Evolutionary conservation across 2,329 filamentous ascomycete genomes (phyloP), one percentile per base, ranked within the genome.

Genomic region (Cryphonectria carpinicola): DNA sequence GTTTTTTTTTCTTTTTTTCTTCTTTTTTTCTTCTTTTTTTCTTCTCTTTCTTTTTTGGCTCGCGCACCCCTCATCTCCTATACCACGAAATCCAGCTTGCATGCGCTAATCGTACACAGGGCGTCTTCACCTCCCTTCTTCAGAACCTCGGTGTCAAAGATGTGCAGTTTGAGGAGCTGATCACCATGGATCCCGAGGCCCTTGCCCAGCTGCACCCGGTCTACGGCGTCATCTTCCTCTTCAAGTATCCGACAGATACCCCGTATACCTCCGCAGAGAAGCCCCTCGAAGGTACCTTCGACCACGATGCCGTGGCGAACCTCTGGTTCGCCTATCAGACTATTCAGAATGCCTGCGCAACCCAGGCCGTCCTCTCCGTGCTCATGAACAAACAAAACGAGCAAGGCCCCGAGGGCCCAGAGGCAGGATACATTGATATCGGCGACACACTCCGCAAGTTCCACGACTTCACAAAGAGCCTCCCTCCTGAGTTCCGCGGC

Each of bases 291-390:
- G 96, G 96, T 72, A 85, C 84, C 46, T 97, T 93, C 81, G 94
- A 98, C 83, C 85, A 89, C 75, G 86, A 85, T 22, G 93, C 94
- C 19, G 85, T 92, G 25, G 90, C 94, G 73, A 86, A 88, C 73
- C 87, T 97, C 76, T 99, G 97, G 87, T 99, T 99, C 82, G 96
- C 96, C 4, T 90, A 92, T 41, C 96, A 99, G 84, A 98, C 95
- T 4, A 99, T 99, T 80, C 95, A 98, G 82, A 99, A 99, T 82
- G 96, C 96, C 10, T 99, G 96, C 83, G 96, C 95, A 61, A 99
- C 96, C 22, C 96, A 99, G 81, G 96, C 96, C 4, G 89, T 99
- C 63, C 88, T 99, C 56, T 96, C 93, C 67, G 93, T 98, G 68
- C 87, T 98, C 43, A 85, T 99, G 75, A 99, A 99, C 84, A 92